A percentile compares a stretch with the other conserved stretches of the same genome.
Conservation (phyloP, 129 eudicot species). For the Centella asiatica region DNA sequence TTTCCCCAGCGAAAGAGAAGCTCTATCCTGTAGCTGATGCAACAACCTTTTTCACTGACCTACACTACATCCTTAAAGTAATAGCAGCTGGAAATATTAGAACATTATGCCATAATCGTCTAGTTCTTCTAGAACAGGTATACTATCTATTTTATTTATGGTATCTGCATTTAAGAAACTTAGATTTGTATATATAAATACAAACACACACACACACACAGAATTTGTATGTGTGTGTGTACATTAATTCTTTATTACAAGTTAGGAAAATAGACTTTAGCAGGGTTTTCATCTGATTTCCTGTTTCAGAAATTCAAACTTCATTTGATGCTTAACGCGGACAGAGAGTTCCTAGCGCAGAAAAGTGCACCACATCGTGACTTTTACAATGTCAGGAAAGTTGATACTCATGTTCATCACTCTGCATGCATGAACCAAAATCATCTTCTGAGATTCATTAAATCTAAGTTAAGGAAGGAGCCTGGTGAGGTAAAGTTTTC, state of each 20-base stretch:
- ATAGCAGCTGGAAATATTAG: constrained; percentile 93
- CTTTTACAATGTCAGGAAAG: constrained; percentile 86
- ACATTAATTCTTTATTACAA: too few species aligned
- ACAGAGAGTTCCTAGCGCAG: constrained; percentile 86
- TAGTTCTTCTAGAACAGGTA: constrained; percentile 83
- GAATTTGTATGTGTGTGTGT: too few species aligned
- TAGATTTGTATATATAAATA: too few species aligned
- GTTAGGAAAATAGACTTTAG: not conserved
- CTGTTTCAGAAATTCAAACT: constrained; percentile 79
- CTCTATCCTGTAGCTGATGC: constrained; percentile 93
- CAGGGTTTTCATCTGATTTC: not conserved
- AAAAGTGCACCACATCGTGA: constrained; percentile 97
- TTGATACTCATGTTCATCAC: constrained; percentile 96
- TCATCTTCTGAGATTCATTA: constrained; percentile 88
- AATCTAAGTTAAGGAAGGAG: constrained; percentile 92
- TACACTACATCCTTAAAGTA: constrained; percentile 91
- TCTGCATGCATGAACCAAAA: constrained; percentile 98
- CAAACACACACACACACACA: too few species aligned
- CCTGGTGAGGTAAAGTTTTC: constrained; percentile 76
- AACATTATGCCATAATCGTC: constrained; percentile 77
- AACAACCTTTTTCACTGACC: constrained; percentile 91
- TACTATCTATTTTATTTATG: not conserved
- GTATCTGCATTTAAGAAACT: too few species aligned
- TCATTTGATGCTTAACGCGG: constrained; percentile 92
- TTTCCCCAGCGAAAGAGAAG: constrained; percentile 62